phyloP scores from a whole-genome alignment of 2,329 filamentous ascomycete species.

The Talaromyces sp. region DNA sequence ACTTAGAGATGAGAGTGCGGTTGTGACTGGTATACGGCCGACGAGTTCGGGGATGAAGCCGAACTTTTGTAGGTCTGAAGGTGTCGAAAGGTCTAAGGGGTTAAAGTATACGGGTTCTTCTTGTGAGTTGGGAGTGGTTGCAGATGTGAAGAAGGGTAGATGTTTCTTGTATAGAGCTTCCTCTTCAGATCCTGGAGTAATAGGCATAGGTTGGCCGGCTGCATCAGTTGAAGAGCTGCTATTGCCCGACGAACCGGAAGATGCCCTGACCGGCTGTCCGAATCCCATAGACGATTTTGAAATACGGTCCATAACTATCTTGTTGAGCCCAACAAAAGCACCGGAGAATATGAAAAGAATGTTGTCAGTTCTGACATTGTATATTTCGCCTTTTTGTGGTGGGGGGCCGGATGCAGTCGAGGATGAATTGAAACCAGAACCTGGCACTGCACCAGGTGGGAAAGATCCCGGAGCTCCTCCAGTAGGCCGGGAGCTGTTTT shows the following conservation, averaged over 20 bases:
- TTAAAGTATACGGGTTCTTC: constrained; percentile 52
- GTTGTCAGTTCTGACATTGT: constrained; percentile 85
- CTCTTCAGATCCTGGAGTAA: constrained; percentile 63
- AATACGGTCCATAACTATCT: constrained; percentile 80
- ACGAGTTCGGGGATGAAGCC: constrained; percentile 95
- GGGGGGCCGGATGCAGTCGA: constrained; percentile 28
- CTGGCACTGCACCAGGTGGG: constrained; percentile 7
- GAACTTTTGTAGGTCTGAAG: constrained; percentile 74
- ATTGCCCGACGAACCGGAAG: constrained; percentile 31
- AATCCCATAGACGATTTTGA: constrained; percentile 87
- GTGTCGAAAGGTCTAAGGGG: constrained; percentile 68
- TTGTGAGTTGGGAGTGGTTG: constrained; percentile 41
- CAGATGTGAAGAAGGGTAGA: constrained; percentile 59
- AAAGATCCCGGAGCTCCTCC: constrained; percentile 29
- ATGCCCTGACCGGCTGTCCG: constrained; percentile 70
- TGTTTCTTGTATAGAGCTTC: constrained; percentile 59
- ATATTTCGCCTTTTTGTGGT: constrained; percentile 56
- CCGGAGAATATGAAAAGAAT: constrained; percentile 97
- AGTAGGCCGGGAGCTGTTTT: constrained; percentile 38
- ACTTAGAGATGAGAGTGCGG: constrained; percentile 74
- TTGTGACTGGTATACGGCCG: constrained; percentile 87
- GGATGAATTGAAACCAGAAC: constrained; percentile 23
- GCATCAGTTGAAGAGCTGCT: constrained; percentile 24
- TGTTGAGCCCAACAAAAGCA: constrained; percentile 89
- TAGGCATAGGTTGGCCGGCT: constrained; percentile 43